These are phyloP conservation scores for Brassica carinata DNA, from an alignment of 345 rosid species.

Conservation along the genomic window DNA sequence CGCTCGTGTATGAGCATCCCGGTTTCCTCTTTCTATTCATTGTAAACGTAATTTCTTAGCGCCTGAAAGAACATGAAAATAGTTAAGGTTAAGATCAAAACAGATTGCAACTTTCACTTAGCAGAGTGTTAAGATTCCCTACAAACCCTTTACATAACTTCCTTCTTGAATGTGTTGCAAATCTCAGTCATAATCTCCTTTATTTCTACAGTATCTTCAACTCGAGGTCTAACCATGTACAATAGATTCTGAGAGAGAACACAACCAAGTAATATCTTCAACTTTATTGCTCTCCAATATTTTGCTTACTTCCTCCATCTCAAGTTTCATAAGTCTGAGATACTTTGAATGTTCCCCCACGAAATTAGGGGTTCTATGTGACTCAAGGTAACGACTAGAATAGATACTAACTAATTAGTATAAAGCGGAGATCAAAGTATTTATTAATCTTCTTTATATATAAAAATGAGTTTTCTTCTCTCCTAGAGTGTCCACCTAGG, in stretches of 20 bases:
- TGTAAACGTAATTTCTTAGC: neutral
- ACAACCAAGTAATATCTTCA: slow-evolving; percentile 48
- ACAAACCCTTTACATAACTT: neutral
- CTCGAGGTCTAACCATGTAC: neutral
- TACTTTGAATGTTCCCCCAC: neutral
- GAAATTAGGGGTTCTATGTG: neutral
- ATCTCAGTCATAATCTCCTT: neutral
- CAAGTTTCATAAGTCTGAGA: neutral
- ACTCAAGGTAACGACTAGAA: neutral
- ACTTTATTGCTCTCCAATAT: no score
- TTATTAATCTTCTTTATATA: no score
- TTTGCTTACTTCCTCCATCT: no score
- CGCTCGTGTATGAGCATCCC: neutral
- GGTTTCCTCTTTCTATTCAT: neutral
- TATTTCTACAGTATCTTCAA: neutral
- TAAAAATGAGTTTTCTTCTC: no score
- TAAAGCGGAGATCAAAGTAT: neutral
- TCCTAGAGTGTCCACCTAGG: no score
- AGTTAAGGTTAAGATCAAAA: neutral
- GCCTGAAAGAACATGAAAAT: neutral
- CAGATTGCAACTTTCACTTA: neutral
- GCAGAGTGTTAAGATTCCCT: neutral
- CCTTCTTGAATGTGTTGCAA: neutral
- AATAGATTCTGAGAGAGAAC: slow-evolving; percentile 60
- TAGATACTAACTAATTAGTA: neutral